Evolutionary conservation across 768 basidiomycete genomes (phyloP).

Genomic region (Agrocybe chaxingu): DNA sequence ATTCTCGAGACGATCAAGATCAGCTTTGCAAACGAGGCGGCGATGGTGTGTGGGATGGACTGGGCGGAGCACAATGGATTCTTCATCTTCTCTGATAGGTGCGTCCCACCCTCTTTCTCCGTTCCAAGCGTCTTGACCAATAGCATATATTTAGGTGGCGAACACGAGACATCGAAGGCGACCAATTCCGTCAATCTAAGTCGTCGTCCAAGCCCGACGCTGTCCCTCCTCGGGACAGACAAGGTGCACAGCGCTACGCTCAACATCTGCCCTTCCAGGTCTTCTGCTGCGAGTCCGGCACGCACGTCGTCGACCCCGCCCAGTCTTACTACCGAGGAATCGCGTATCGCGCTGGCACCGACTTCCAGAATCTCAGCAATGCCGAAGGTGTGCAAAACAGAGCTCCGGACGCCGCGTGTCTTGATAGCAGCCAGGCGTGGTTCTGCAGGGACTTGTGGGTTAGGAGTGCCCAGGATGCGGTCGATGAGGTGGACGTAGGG

Average conservation of each 20-base stretch:
- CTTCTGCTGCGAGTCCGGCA: conserved; percentile 98
- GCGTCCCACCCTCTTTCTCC: conserved; percentile 19
- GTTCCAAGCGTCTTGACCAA: neutral
- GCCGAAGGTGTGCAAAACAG: conserved; percentile 54
- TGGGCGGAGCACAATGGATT: conserved; percentile 98
- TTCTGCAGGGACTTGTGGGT: conserved; percentile 98
- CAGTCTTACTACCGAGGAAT: conserved; percentile 96
- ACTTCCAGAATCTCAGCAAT: conserved; percentile 77
- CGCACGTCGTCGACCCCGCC: conserved; percentile 92
- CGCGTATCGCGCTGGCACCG: conserved; percentile 74
- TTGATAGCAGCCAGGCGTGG: conserved; percentile 97
- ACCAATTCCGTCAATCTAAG: conserved; percentile 96
- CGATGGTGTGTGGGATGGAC: conserved; percentile 99
- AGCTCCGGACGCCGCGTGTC: conserved; percentile 79
- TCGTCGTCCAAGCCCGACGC: conserved; percentile 88
- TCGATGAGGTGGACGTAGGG: conserved; percentile 50
- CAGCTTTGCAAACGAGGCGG: conserved; percentile 86
- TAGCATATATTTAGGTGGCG: conserved; percentile 65
- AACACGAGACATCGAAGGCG: conserved; percentile 96
- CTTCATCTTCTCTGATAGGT: conserved; percentile 98
- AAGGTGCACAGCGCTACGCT: conserved; percentile 79
- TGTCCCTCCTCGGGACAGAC: conserved; percentile 87
- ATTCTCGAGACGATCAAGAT: conserved; percentile 95
- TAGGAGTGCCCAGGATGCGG: conserved; percentile 75
- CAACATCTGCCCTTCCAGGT: conserved; percentile 97